Evolutionary conservation across 2,329 filamentous ascomycete genomes (phyloP).

Genomic region (Leptographium wingfieldii): DNA sequence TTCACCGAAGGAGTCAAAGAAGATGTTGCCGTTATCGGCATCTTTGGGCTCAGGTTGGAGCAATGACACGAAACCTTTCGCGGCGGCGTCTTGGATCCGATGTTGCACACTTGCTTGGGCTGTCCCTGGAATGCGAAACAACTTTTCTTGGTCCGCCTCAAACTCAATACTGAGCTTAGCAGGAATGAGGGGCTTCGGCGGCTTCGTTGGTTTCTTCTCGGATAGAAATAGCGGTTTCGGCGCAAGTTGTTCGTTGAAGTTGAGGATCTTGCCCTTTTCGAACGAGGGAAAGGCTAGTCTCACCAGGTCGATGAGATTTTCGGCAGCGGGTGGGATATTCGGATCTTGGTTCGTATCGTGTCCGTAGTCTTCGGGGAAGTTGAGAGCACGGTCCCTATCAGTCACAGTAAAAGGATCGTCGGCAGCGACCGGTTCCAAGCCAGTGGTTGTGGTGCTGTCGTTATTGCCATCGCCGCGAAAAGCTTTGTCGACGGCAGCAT

Average conservation of each 20-base stretch:
- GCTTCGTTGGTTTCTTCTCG: constrained; percentile 66
- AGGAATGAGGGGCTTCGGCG: constrained; percentile 68
- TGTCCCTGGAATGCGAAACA: constrained; percentile 62
- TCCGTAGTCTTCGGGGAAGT: constrained; percentile 31
- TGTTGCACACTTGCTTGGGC: constrained; percentile 40
- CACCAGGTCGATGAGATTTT: constrained; percentile 63
- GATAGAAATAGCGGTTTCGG: constrained; percentile 67
- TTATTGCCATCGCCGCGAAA: constrained; percentile 1
- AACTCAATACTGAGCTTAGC: constrained; percentile 84
- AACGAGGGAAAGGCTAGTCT: constrained; percentile 74
- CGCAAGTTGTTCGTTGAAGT: constrained; percentile 73
- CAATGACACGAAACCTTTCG: constrained; percentile 32
- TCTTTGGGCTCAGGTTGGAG: constrained; percentile 26
- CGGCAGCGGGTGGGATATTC: constrained; percentile 54
- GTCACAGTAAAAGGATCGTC: constrained; percentile 18
- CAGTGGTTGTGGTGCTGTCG: constrained; percentile 17
- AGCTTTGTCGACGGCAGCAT: background rate
- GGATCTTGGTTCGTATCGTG: constrained; percentile 44
- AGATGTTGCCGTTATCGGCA: constrained; percentile 32
- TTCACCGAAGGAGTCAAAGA: constrained; percentile 18
- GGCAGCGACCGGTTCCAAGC: constrained; percentile 17
- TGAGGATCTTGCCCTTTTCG: constrained; percentile 58
- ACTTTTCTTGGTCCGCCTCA: constrained; percentile 72
- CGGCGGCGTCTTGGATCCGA: constrained; percentile 38
- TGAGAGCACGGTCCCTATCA: constrained; percentile 22